These are phyloP conservation scores for Cladorrhinum samala DNA, from an alignment of 495 filamentous ascomycete genomes.

Conservation along the genomic window DNA sequence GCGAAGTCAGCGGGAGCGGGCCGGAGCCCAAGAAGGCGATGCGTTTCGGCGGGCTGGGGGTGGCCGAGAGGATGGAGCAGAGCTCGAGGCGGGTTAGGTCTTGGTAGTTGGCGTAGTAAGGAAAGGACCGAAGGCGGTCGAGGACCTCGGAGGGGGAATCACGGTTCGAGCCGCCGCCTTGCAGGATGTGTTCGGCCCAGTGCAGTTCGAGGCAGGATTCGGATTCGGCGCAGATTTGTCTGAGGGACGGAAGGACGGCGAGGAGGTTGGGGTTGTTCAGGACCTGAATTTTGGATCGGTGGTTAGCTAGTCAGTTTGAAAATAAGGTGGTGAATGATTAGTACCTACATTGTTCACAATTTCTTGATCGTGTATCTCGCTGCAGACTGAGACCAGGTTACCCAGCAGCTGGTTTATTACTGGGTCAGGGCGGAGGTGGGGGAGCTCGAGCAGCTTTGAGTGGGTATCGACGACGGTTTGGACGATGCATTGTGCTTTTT, in stretches of 20 bases:
- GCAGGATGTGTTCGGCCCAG: slow-evolving; percentile 17
- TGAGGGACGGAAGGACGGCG: slow-evolving; percentile 17
- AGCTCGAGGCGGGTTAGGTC: slow-evolving; percentile 26
- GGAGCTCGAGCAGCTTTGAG: slow-evolving; percentile 15
- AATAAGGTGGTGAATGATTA: no score
- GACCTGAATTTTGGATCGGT: slow-evolving; percentile 10
- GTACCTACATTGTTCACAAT: slow-evolving; percentile 20
- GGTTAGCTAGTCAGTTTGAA: not conserved
- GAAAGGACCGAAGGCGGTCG: slow-evolving; percentile 18
- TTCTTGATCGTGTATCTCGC: slow-evolving; percentile 19
- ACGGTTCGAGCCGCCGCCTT: no score
- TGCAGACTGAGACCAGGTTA: slow-evolving; percentile 21
- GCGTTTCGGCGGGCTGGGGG: slow-evolving; percentile 8
- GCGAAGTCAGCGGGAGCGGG: slow-evolving; percentile 24
- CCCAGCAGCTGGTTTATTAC: slow-evolving; percentile 21
- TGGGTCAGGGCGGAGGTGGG: slow-evolving; percentile 10
- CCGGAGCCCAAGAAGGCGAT: slow-evolving; percentile 29
- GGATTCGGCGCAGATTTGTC: slow-evolving; percentile 21
- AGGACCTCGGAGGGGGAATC: slow-evolving; percentile 8
- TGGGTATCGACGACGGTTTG: slow-evolving; percentile 17
- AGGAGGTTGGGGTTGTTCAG: slow-evolving; percentile 10
- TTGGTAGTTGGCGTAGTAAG: slow-evolving; percentile 28
- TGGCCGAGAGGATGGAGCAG: slow-evolving; percentile 21
- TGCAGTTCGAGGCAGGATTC: slow-evolving; percentile 24
- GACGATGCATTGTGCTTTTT: slow-evolving; percentile 11